These are phyloP conservation scores for Thelonectria rubi DNA, from an alignment of 2,329 filamentous ascomycete genomes.

Conservation along the genomic window DNA sequence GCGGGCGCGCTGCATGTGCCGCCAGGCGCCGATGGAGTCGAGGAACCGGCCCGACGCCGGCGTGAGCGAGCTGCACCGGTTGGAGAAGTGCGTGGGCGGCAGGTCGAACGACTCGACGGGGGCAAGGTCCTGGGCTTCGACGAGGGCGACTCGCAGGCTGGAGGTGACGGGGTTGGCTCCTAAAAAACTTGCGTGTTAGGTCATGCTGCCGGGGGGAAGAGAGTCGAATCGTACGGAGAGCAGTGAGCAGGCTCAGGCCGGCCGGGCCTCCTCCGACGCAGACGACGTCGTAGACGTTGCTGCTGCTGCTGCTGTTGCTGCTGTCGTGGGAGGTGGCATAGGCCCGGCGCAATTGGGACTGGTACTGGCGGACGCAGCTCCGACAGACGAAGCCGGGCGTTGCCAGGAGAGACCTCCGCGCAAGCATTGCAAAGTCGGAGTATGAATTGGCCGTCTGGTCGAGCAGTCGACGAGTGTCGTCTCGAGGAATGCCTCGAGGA, in stretches of 20 bases:
- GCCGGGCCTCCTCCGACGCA: conserved; percentile 91
- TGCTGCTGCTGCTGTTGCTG: too few species aligned
- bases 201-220: neutral
- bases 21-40: conserved; percentile 85
- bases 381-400: conserved; percentile 55
- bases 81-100: conserved; percentile 78
- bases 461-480: conserved; percentile 12
- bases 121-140: conserved; percentile 87
- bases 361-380: conserved; percentile 55
- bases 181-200: conserved; percentile 47
- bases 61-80: conserved; percentile 94
- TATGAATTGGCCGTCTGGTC: conserved; percentile 18
- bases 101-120: conserved; percentile 74
- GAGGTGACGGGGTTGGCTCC: conserved; percentile 80
- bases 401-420: conserved; percentile 38
- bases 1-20: conserved; percentile 74
- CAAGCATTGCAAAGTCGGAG: conserved; percentile 39
- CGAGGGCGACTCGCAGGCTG: conserved; percentile 82
- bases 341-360: conserved; percentile 48
- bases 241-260: conserved; percentile 82
- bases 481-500: conserved; percentile 26
- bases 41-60: conserved; percentile 87
- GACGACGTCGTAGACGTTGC: conserved; percentile 89
- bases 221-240: conserved; percentile 66
- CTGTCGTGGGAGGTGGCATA: conserved; percentile 57